Evolutionary conservation across 192 early-diverging fungal genomes (phyloP), one percentile per base, ranked within the genome.

Genomic region (Backusella sp.): DNA sequence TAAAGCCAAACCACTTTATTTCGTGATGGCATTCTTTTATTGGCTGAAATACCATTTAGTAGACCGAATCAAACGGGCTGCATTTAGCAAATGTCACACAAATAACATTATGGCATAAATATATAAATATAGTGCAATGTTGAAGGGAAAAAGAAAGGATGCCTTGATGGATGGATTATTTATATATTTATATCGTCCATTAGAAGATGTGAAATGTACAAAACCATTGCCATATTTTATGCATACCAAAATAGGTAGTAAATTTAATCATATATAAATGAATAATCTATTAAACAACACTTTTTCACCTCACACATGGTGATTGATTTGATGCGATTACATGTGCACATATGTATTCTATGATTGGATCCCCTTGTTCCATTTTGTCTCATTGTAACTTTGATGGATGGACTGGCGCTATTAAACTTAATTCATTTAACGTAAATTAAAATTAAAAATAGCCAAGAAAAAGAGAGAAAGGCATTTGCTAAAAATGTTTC

Each of bases 21-120:
- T 28, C 23, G 41, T 72, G 72, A 59, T 73, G 72, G 72, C 72
- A 73, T 7, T n/a, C 17, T 62, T 39, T 52, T 34, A 73, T 73
- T 73, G 72, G 72, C 72, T 73, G 19, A 26, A 37, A 69, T 69
- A n/a, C 26, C 3, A 11, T 35, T 37, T 68, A 37, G 21, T 37
- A 2, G 30, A 66, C 65, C 46, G 19, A 49, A 49, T 49, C 19
- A 49, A 49, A 49, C 46, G 19, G 0, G 21, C 12, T 62, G 56
- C 56, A 62, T 62, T 62, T 62, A 28, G 4, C 26, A 26, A 62
- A 62, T 62, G 56, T 62, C 21, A 14, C 56, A 62, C 56, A 62
- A 26, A 62, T 28, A 26, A 62, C 56, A 62, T 62, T 62, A 62
- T 26, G 26, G 56, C 56, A 62, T 62, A 26, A 62, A 62, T 62